These are phyloP conservation scores for Drosera spatulata DNA, from an alignment of 179 eudicot species.

Conservation along the genomic window DNA sequence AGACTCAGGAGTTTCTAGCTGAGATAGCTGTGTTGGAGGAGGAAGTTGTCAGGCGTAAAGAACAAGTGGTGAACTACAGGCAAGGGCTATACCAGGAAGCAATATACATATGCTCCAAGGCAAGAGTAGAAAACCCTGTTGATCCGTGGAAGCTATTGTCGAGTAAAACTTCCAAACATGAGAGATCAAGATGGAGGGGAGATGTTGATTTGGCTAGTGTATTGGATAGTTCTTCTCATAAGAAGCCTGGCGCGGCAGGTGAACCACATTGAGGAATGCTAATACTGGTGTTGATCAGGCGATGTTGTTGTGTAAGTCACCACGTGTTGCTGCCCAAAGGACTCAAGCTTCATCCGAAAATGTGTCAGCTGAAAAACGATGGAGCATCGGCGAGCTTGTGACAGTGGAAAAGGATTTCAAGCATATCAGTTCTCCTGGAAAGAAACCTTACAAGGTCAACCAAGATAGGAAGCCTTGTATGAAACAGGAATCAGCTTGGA, in stretches of 20 bases:
- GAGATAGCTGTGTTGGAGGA: slow-evolving; percentile 21
- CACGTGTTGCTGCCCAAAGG: slow-evolving; percentile 15
- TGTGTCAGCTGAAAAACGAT: slow-evolving; percentile 9
- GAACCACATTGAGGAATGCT: slow-evolving; percentile 7
- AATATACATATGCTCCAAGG: slow-evolving; percentile 30
- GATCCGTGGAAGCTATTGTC: slow-evolving; percentile 18
- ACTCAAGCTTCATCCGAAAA: slow-evolving; percentile 21
- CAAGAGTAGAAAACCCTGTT: slow-evolving; percentile 21
- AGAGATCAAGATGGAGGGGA: slow-evolving; percentile 11
- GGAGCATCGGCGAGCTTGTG: slow-evolving; percentile 2
- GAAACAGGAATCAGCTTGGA: slow-evolving; percentile 25
- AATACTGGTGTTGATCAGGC: slow-evolving; percentile 7
- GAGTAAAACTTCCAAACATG: slow-evolving; percentile 20
- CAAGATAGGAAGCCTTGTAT: slow-evolving; percentile 26
- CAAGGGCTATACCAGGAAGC: slow-evolving; percentile 36
- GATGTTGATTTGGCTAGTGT: slow-evolving; percentile 5
- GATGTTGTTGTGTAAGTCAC: slow-evolving; percentile 14
- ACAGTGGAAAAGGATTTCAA: slow-evolving; percentile 21
- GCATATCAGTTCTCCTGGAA: slow-evolving; percentile 12
- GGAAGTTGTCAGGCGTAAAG: slow-evolving; percentile 35
- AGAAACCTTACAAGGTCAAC: slow-evolving; percentile 12
- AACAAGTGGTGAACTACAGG: slow-evolving; percentile 30
- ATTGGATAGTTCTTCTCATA: slow-evolving; percentile 5
- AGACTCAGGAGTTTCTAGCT: too few relatives aligned
- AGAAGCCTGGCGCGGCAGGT: slow-evolving; percentile 13